These are phyloP conservation scores for Pseudocercospora musae DNA, from an alignment of 2,329 filamentous ascomycete genomes.

Conservation along the genomic window DNA sequence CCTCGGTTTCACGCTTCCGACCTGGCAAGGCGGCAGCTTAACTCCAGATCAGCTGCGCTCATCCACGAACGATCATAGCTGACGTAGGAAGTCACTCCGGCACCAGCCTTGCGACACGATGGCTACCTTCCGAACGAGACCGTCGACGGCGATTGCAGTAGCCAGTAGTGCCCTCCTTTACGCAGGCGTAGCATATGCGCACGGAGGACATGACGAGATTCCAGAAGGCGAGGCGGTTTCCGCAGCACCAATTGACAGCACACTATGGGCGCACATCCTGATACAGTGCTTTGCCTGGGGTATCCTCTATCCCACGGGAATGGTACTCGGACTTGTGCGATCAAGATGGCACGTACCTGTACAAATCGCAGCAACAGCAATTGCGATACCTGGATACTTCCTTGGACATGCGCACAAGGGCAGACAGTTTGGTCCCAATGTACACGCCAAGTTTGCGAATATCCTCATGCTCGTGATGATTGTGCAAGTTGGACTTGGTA, in stretches of 20 bases:
- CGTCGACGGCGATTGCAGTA: slow-evolving; percentile 8
- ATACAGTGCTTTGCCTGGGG: slow-evolving; percentile 85
- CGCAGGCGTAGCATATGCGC: slow-evolving; percentile 35
- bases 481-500: slow-evolving; percentile 72
- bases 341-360: slow-evolving; percentile 92
- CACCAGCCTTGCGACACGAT: slow-evolving; percentile 12
- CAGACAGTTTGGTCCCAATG: slow-evolving; percentile 76
- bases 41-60: not conserved
- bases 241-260: slow-evolving; percentile 75
- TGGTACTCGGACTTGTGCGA: slow-evolving; percentile 89
- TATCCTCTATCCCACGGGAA: slow-evolving; percentile 86
- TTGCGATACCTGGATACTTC: slow-evolving; percentile 83
- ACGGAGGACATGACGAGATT: slow-evolving; percentile 58
- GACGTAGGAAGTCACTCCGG: not conserved
- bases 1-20: not conserved
- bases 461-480: slow-evolving; percentile 76
- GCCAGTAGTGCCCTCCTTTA: slow-evolving; percentile 13
- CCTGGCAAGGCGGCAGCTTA: not conserved
- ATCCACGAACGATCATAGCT: not conserved
- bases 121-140: slow-evolving; percentile 28
- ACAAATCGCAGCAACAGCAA: slow-evolving; percentile 68
- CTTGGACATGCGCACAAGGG: slow-evolving; percentile 89
- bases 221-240: slow-evolving; percentile 67
- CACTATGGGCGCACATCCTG: slow-evolving; percentile 91
- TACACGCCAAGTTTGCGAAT: slow-evolving; percentile 77